These are phyloP conservation scores for Cornus florida DNA, from an alignment of 148 eudicot species.

Conservation along the genomic window DNA sequence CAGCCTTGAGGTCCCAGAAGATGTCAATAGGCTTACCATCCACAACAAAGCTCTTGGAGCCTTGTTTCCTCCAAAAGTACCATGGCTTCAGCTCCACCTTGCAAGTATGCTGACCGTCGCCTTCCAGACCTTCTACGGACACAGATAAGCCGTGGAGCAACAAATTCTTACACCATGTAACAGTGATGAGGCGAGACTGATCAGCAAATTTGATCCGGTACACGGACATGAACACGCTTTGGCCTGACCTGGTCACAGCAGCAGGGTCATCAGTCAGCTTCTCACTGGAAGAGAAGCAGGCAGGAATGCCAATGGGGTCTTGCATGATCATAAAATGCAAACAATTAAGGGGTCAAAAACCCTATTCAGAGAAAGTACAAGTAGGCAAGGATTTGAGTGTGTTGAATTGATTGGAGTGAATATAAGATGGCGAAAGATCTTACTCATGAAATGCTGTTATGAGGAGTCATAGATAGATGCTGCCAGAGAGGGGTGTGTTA, in stretches of 20 bases:
- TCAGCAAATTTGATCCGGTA: constrained; percentile 63
- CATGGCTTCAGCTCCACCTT: constrained; percentile 92
- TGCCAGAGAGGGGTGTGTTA: constrained; percentile 38
- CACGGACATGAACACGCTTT: constrained; percentile 70
- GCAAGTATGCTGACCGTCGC: constrained; percentile 53
- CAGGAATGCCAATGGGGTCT: constrained; percentile 64
- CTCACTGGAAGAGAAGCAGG: constrained; percentile 62
- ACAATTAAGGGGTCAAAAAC: neutral
- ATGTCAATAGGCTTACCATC: constrained; percentile 55
- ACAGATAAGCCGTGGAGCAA: constrained; percentile 76
- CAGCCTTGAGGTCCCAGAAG: constrained; percentile 79
- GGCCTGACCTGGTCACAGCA: constrained; percentile 55
- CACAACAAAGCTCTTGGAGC: constrained; percentile 56
- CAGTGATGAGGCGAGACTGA: constrained; percentile 56
- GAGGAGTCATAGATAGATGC: constrained; percentile 24
- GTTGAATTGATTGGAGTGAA: constrained; percentile 14
- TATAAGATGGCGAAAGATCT: constrained; percentile 6
- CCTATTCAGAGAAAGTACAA: neutral
- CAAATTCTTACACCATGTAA: constrained; percentile 86
- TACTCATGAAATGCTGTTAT: constrained; percentile 15
- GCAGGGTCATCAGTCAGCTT: constrained; percentile 35
- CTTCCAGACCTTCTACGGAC: constrained; percentile 55
- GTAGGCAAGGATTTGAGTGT: neutral
- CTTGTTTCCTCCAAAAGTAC: constrained; percentile 90
- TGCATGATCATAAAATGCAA: constrained; percentile 34